Conservation (phyloP, 257 asterid genomes). For the Linaria vulgaris region DNA sequence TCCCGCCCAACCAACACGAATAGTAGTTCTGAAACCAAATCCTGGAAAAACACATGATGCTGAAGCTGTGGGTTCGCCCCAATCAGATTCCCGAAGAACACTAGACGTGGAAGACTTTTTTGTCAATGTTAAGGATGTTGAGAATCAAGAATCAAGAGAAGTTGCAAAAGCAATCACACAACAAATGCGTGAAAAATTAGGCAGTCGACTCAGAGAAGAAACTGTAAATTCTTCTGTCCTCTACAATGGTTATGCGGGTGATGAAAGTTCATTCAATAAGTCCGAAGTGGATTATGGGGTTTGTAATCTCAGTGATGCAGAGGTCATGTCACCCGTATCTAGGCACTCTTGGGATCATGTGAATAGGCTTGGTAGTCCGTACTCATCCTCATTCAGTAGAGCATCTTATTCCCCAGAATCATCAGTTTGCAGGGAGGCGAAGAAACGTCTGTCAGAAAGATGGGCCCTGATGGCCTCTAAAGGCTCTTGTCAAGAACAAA, state of each 20-base stretch:
- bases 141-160: constrained; percentile 72
- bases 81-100: constrained; percentile 44
- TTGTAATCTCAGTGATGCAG: constrained; percentile 78
- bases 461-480: constrained; percentile 89
- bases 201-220: constrained; percentile 59
- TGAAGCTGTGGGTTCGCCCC: constrained; percentile 52
- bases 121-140: constrained; percentile 57
- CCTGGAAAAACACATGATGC: constrained; percentile 48
- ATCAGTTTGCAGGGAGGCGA: constrained; percentile 94
- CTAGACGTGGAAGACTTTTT: constrained; percentile 43
- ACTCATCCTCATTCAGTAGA: constrained; percentile 80
- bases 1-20: constrained; percentile 79
- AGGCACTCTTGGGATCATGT: constrained; percentile 94
- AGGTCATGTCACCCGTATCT: constrained; percentile 75
- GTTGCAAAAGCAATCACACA: constrained; percentile 69
- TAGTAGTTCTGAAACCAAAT: constrained; percentile 93
- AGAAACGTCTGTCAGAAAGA: constrained; percentile 95
- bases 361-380: constrained; percentile 81
- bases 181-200: constrained; percentile 68
- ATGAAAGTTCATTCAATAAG: constrained; percentile 82
- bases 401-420: constrained; percentile 91
- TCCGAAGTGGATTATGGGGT: constrained; percentile 73
- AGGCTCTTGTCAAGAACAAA: constrained; percentile 70
- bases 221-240: constrained; percentile 66
- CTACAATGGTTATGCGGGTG: constrained; percentile 79